Percentiles rank a stretch among this genome's conserved stretches.
Conservation (phyloP, 495 filamentous ascomycete species). For the Hypoxylon cercidicola region DNA sequence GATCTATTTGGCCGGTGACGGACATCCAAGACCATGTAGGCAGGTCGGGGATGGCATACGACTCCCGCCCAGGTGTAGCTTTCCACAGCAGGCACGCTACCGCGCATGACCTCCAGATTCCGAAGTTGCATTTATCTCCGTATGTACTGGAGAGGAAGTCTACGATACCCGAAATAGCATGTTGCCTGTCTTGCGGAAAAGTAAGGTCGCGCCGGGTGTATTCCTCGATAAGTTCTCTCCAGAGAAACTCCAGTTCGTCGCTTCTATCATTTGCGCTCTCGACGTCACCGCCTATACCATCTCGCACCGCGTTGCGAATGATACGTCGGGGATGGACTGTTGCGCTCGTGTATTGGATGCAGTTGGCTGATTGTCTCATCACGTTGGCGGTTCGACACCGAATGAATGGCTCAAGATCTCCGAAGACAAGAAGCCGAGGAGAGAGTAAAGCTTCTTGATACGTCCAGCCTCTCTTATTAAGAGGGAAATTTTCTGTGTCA, state of each 20-base stretch:
- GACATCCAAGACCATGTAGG: constrained; percentile 37
- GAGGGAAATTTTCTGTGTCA: constrained; percentile 18
- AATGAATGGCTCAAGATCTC: constrained; percentile 32
- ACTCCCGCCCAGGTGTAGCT: neutral
- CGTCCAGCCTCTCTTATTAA: constrained; percentile 31
- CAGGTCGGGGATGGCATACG: constrained; percentile 9
- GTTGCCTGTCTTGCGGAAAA: constrained; percentile 21
- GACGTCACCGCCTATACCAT: neutral
- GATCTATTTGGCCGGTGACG: constrained; percentile 18
- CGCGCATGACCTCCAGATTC: constrained; percentile 24
- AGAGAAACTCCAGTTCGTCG: constrained; percentile 21
- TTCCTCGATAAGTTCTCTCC: constrained; percentile 31
- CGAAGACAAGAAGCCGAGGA: constrained; percentile 26
- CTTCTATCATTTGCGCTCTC: constrained; percentile 12
- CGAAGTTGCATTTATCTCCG: constrained; percentile 22
- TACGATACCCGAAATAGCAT: constrained; percentile 20
- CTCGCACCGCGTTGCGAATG: constrained; percentile 11
- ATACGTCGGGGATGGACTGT: constrained; percentile 20
- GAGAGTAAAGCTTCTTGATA: constrained; percentile 28
- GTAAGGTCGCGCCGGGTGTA: constrained; percentile 28
- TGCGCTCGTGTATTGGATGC: constrained; percentile 16
- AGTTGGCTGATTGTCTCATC: constrained; percentile 23
- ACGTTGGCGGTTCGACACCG: constrained; percentile 26
- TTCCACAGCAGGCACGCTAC: constrained; percentile 25
- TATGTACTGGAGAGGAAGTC: constrained; percentile 27